Evolutionary conservation across 139 green algal species (phyloP).

Genomic region (Asterochloris sp.): DNA sequence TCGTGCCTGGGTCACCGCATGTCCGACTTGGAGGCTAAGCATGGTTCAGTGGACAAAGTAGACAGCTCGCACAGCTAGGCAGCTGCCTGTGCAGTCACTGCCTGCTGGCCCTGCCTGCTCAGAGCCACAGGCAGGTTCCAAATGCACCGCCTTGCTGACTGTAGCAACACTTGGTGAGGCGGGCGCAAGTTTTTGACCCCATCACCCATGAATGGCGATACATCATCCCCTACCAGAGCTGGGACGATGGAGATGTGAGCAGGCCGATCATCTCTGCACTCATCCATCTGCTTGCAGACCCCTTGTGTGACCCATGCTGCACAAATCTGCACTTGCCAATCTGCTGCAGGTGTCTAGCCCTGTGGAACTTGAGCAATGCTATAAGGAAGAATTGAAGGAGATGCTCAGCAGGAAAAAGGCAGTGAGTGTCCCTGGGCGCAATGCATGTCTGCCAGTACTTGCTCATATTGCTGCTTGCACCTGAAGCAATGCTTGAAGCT

Average conservation of each 20-base stretch:
- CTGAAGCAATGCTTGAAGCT: too few species aligned
- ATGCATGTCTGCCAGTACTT: too few species aligned
- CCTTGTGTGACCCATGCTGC: neutral
- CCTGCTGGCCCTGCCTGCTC: neutral
- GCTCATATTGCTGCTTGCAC: too few species aligned
- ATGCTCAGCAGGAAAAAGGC: too few species aligned
- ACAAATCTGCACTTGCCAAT: neutral
- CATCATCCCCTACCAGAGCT: constrained; percentile 1
- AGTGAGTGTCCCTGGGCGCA: too few species aligned
- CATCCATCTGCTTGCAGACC: neutral
- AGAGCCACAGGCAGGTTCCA: neutral
- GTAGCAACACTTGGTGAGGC: neutral
- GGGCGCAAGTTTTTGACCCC: constrained; percentile 8
- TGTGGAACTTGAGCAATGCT: constrained; percentile 13
- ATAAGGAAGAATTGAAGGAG: neutral
- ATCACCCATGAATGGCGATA: neutral
- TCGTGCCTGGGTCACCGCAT: neutral
- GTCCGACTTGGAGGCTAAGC: neutral
- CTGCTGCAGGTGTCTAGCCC: constrained; percentile 9
- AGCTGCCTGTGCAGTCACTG: neutral
- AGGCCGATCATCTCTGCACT: neutral
- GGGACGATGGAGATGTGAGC: constrained; percentile 14
- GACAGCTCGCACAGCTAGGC: neutral
- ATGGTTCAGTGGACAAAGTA: neutral
- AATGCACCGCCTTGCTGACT: neutral